phyloP scores from a whole-genome alignment of 2,329 filamentous ascomycete species.

The Leptographium procerum region DNA sequence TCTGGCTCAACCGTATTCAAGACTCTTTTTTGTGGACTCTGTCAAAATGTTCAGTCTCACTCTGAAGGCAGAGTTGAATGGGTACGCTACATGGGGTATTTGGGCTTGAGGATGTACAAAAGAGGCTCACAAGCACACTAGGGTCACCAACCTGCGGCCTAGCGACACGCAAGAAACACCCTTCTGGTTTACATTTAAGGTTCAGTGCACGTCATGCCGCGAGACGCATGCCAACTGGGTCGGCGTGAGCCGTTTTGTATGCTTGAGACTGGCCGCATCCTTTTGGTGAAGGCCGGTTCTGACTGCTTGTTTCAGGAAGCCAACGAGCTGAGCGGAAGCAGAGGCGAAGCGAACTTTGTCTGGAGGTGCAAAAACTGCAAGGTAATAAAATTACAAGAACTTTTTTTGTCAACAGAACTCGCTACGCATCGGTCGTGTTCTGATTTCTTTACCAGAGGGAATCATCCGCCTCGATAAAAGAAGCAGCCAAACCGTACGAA shows the following conservation, averaged over 20 bases:
- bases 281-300: not conserved
- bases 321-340: conserved; percentile 84
- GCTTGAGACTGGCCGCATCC: conserved; percentile 20
- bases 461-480: conserved; percentile 74
- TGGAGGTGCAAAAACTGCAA: conserved; percentile 99
- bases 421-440: not conserved
- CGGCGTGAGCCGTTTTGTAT: conserved; percentile 76
- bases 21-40: not conserved
- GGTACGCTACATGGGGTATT: conserved; percentile 33
- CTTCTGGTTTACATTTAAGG: conserved; percentile 96
- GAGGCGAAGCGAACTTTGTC: conserved; percentile 97
- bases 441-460: conserved; percentile 46
- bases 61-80: conserved; percentile 57
- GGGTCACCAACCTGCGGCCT: conserved; percentile 82
- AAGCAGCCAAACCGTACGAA: conserved; percentile 59
- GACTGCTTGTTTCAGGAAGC: conserved; percentile 47
- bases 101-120: not conserved
- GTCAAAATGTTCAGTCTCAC: conserved; percentile 51
- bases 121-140: conserved; percentile 24
- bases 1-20: not conserved
- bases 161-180: conserved; percentile 69
- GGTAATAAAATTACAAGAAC: conserved; percentile 32
- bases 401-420: not conserved
- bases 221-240: conserved; percentile 83
- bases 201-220: conserved; percentile 95